phyloP scores from a whole-genome alignment of 257 asterid genomes.

The Solanum bulbocastanum region DNA sequence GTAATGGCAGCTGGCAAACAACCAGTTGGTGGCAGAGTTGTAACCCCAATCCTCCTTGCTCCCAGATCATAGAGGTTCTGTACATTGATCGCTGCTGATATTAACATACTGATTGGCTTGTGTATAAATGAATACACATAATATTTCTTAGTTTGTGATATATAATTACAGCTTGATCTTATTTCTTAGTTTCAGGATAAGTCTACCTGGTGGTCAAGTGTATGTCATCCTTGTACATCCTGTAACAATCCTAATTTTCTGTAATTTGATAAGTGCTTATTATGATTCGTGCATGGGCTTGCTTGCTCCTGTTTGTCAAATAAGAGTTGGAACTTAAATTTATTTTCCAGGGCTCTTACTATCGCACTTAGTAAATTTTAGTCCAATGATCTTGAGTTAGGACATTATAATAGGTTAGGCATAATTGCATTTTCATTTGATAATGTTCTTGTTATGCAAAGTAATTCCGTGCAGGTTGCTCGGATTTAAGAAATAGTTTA shows the following conservation, averaged over 20 bases:
- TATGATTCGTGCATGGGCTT: not conserved
- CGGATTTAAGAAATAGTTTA: not conserved
- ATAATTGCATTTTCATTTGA: not conserved
- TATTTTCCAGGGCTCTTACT: not conserved
- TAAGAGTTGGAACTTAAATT: not conserved
- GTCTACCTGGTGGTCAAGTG: not conserved
- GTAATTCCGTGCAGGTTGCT: not conserved
- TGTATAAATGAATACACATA: not conserved
- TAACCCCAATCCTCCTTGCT: conserved; percentile 69
- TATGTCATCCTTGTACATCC: not conserved
- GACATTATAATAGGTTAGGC: not conserved
- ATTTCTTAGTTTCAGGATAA: not conserved
- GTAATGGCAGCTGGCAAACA: conserved; percentile 88
- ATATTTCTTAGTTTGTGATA: not conserved
- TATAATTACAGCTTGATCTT: not conserved
- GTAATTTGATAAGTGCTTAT: not conserved
- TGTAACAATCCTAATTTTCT: not conserved
- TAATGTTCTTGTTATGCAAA: not conserved
- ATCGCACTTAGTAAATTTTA: not conserved
- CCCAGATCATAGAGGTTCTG: conserved; percentile 56
- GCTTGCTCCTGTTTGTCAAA: not conserved
- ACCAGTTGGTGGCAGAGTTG: conserved; percentile 66
- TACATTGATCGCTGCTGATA: not conserved
- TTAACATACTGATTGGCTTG: not conserved
- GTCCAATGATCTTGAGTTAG: not conserved